Conservation (phyloP, 1,284 basidiomycete species). For the Papiliotrema laurentii region DNA sequence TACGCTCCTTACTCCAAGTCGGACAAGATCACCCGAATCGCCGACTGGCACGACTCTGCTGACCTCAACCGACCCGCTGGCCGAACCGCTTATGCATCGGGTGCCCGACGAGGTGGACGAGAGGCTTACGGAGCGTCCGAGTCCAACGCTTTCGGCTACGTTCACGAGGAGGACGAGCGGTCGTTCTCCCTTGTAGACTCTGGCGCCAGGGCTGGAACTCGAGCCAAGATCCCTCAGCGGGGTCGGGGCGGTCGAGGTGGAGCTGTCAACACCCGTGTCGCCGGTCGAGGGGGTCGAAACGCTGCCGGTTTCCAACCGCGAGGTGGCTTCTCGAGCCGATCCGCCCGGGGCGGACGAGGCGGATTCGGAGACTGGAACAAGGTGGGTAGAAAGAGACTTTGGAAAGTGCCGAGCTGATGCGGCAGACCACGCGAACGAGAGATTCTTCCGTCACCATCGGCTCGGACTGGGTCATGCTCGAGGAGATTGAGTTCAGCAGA, state of each 20-base stretch:
- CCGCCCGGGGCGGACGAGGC: constrained; percentile 61
- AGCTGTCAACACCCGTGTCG: constrained; percentile 45
- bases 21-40: constrained; percentile 95
- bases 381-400: constrained; percentile 49
- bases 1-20: constrained; percentile 98
- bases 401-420: constrained; percentile 7
- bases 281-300: constrained; percentile 24
- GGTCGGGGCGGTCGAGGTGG: constrained; percentile 44
- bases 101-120: constrained; percentile 40
- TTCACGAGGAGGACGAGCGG: constrained; percentile 97
- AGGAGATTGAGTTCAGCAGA: constrained; percentile 96
- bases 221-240: constrained; percentile 14
- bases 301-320: constrained; percentile 25
- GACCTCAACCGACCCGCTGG: constrained; percentile 54
- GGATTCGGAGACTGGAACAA: constrained; percentile 94
- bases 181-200: constrained; percentile 95
- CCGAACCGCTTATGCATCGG: constrained; percentile 52
- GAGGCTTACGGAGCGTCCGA: constrained; percentile 56
- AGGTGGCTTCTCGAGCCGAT: constrained; percentile 48
- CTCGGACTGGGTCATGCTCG: constrained; percentile 86
- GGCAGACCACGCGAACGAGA: constrained; percentile 76
- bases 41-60: constrained; percentile 77
- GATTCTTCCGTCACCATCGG: constrained; percentile 94
- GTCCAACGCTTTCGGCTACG: constrained; percentile 93
- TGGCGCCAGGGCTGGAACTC: constrained; percentile 25